Base-by-base conservation (phyloP, 139 green algal genomes). In the Diplosphaera chodatii region DNA sequence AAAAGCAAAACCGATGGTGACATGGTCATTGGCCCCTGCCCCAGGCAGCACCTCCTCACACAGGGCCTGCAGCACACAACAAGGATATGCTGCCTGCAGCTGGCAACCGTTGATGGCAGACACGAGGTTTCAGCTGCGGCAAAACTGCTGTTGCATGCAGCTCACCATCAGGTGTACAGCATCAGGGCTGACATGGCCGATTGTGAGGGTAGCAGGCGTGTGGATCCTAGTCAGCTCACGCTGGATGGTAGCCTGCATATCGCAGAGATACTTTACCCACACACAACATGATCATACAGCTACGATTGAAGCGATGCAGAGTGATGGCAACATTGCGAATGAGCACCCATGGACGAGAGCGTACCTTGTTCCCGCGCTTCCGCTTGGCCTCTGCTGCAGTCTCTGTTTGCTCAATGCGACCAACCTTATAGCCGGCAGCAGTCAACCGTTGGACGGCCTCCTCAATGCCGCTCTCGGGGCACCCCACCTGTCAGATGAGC, bases 401-500 rank as follows among this genome's bases (percentile, higher is more conserved):
- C 68, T 87, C 82, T 27, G 80, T 68, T 55, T 87, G 82, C 75
- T 87, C 82, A 32, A 87, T 74, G 27, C 80, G 55, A 1, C 73
- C 82, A 22, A 77, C 76, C 76, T 81, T 86, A 55, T 74, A 85
- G 22, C 82, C 82, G 32, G 63, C 62, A 3, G 62, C 68, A 22
- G 79, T 76, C 30, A 87, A 67, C 33, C 75, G 74, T 2, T 30
- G 37, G 1, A 81, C 73, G 20, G 81, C 81, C 30, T 86, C 82
- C 48, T 84, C 80, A 40, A 87, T 77, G 62, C 82, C 77, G 27
- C 29, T 73, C 64, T 84, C 76, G 15, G 82, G 79, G 25, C 84
- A 83, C 32, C 82, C 82, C 6, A 87, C 82, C 79, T 87, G 79
- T n/a, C n/a, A n/a, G n/a, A n/a, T n/a, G n/a, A n/a, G n/a, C n/a